Evolutionary conservation across 2,329 filamentous ascomycete species (phyloP), one percentile per base, ranked within the genome.

Genomic region (Thielaviopsis ethacetica): DNA sequence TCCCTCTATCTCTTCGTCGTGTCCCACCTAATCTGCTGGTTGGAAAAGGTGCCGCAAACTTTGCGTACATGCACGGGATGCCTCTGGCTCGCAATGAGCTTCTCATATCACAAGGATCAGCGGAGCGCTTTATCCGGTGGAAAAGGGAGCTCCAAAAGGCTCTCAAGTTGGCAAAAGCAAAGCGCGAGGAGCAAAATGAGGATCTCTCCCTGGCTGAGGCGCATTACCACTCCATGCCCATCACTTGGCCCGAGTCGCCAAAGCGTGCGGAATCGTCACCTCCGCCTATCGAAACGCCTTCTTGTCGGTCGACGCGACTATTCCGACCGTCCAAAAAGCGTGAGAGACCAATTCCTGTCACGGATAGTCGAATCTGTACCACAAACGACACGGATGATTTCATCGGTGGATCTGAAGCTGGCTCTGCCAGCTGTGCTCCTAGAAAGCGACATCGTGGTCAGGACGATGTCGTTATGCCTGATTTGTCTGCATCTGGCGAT

Each of bases 11-110:
- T 7, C 79, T 97, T 56, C 83, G 87, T 58, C 84, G 93, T 59
- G 90, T 98, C 3, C 91, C 94, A 9, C 93, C 93, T 10, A 97
- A 96, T 66, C 81, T 96, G 24, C 79, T 98, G 1, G 87, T 95
- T 12, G 88, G 89, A 38, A 77, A 87, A 64, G 93, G 93, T 12
- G 93, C 93, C 17, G 85, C 81, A 51, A 80, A 85, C n/a, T 98
- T 94, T 70, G 93, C 91, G 0, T 80, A 81, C 62, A 83, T 91
- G 61, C 80, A 90, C 64, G 84, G 87, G 9, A 81, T 97, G 68
- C 73, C 79, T 0, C 75, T 88, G 12, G 76, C 90, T n/a, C 78
- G 83, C 5, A 83, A 89, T 65, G 86, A 93, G 51, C 77, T 76
- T 51, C 75, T 98, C 19, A 77, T 96, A n/a, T 94, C 91, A 3